Evolutionary conservation across 1,284 basidiomycete species (phyloP), one percentile per base, ranked within the genome.

Genomic region (Rhodofomes roseus): DNA sequence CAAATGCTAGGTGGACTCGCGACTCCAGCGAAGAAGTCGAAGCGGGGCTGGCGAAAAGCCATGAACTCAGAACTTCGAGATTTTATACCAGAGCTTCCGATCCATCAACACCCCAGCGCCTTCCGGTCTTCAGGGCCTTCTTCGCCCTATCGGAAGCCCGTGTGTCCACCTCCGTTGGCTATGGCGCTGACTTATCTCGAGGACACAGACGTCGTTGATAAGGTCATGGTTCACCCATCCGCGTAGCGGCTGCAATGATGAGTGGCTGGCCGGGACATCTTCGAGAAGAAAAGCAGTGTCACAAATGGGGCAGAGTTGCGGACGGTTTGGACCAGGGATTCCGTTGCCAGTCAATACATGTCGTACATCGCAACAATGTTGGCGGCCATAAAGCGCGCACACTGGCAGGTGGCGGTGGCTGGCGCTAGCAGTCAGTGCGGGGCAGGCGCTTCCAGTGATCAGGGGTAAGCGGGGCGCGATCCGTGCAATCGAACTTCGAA

Each of bases 21-120:
- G 44, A 60, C 61, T 62, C 59, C 61, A 61, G 39, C 41, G 48
- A 65, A 62, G 62, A 65, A 63, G 62, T 63, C 54, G 27, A 60
- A 31, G 57, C 20, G 34, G 41, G 52, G 43, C 57, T 8, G 25
- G 39, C 34, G 48, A 58, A 27, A 52, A 54, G 31, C 27, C 37
- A 8, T 46, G 22, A 34, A 11, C 31, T n/a, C n/a, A n/a, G n/a
- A n/a, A n/a, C n/a, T n/a, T n/a, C 23, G 53, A 22, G 50, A 43
- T 48, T 60, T 61, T 63, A 63, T 62, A 60, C 7, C 36, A 54
- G 34, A 23, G 3, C 50, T 37, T 37, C 34, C 20, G 29, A 34
- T 29, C 50, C 50, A 34, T 48, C 46, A 48, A 29, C 25, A 48
- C 18, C 20, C 12, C 50, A 37, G 50, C 50, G 50, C 20, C 34